Base-by-base conservation (phyloP, 2,329 filamentous ascomycete species). In the Exophiala dermatitidis region DNA sequence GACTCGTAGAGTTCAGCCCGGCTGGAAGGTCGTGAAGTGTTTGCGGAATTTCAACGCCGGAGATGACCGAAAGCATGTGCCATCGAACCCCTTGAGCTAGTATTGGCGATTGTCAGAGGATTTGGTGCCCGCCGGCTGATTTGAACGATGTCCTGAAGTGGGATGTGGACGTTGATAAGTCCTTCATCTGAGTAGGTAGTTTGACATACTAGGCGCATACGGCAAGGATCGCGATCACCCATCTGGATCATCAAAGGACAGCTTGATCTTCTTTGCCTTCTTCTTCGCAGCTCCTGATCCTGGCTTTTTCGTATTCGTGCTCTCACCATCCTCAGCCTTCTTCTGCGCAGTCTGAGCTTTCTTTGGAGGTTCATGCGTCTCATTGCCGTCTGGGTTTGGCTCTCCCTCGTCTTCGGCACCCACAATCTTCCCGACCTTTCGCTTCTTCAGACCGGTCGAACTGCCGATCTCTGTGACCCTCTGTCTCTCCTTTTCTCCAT, bases 221-320 rank as follows among this genome's bases (percentile, higher is more conserved):
- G n/a, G n/a, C n/a, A n/a, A n/a, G n/a, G n/a, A n/a, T n/a, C n/a
- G n/a, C n/a, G n/a, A 5, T 41, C 38, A 41, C 4, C 52, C 49
- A 12, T 62, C 61, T 41, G 57, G 46, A 8, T 62, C 60, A 44
- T 63, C 60, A 42, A 63, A 63, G 26, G 60, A 62, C 42, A 63
- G 46, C 36, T 63, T 63, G 48, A 63, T 58, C 55, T 63, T 62
- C 59, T 63, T 63, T 12, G 47, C 53, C 36, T 61, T 61, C 45
- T 62, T 63, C 43, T 56, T 58, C 33, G 54, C 7, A 8, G 34
- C 41, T 19, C 26, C 32, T 2, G 49, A 26, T 12, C 48, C 42
- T 12, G 52, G 48, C 29, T 48, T 57, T 33, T 53, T 53, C 10
- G 47, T 9, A 26, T 6, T 3, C 19, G 48, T 46, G 30, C 34